Evolutionary conservation across 1,139 yeast species (phyloP).

Genomic region (Candida sp.): DNA sequence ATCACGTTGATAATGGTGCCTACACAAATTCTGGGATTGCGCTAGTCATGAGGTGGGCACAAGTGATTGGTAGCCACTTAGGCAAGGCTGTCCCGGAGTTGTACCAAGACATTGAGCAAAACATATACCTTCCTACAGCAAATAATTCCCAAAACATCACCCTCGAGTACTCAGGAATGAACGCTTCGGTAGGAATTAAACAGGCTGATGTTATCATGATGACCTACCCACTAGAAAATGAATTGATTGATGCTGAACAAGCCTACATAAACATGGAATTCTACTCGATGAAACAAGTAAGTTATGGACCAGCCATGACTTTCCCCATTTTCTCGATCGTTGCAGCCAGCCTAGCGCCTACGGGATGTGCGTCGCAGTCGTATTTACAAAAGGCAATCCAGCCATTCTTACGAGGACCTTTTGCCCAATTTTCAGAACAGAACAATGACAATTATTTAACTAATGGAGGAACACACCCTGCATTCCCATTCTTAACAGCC

Average conservation of each 20-base stretch:
- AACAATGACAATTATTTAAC: conserved; percentile 63
- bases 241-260: conserved; percentile 43
- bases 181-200: conserved; percentile 68
- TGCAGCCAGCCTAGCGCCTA: conserved; percentile 56
- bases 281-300: conserved; percentile 73
- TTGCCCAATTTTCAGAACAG: conserved; percentile 83
- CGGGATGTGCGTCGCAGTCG: conserved; percentile 79
- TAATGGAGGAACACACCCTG: conserved; percentile 85
- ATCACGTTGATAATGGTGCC: conserved; percentile 81
- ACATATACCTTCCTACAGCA: conserved; percentile 65
- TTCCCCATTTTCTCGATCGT: conserved; percentile 82
- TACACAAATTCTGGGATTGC: conserved; percentile 81
- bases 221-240: conserved; percentile 69
- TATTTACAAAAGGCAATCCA: conserved; percentile 67
- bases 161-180: conserved; percentile 78
- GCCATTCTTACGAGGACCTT: conserved; percentile 80
- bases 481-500: conserved; percentile 86
- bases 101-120: conserved; percentile 56
- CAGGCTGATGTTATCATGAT: conserved; percentile 85
- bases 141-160: conserved; percentile 52
- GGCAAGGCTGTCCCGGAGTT: conserved; percentile 41
- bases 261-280: conserved; percentile 66
- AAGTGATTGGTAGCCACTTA: conserved; percentile 57
- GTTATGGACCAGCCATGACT: conserved; percentile 90
- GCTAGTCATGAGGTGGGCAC: conserved; percentile 65